Evolutionary conservation across 1,139 yeast genomes (phyloP), one percentile per base, ranked within the genome.

Genomic region (Pichia sp.): DNA sequence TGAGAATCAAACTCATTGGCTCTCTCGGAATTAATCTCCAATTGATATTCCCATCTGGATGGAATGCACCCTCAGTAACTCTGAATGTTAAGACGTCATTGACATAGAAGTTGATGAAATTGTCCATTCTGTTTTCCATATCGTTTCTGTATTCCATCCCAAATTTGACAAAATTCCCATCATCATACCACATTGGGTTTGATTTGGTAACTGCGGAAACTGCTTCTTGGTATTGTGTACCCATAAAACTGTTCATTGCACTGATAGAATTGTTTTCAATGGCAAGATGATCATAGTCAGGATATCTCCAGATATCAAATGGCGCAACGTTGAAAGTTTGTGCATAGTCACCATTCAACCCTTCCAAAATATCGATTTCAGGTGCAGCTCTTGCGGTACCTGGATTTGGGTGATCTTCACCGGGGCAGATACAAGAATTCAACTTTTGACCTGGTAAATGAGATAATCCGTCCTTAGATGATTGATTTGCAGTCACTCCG

Each of bases 341-440:
- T 4, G 94, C 81, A 63, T 37, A 18, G 50, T 45, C 22, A 59
- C 42, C 32, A 55, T 61, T 4, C 73, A 63, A 44, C 39, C 82
- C 95, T 69, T 85, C 95, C 33, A 85, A 52, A 28, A 77, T 75
- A 72, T 85, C 95, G 48, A 85, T 81, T 67, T 85, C 95, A 2
- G 94, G 94, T 0, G 94, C 93, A 34, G 94, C 94, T 55, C 95
- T 72, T 19, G 94, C 95, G 2, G 59, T 59, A 27, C 94, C 95
- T 5, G 65, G 69, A 50, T 77, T 83, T 25, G 94, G 94, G 55
- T 84, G 94, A 34, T 77, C 84, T 48, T 76, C 83, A 16, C 80
- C 85, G 31, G 66, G 62, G 62, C 94, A 85, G 0, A 84, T 74
- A 60, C 94, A 85, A 20, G 63, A 54, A 53, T 67, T 74, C 41